Evolutionary conservation across 2,329 filamentous ascomycete species (phyloP).

Genomic region (Canariomyces notabilis): DNA sequence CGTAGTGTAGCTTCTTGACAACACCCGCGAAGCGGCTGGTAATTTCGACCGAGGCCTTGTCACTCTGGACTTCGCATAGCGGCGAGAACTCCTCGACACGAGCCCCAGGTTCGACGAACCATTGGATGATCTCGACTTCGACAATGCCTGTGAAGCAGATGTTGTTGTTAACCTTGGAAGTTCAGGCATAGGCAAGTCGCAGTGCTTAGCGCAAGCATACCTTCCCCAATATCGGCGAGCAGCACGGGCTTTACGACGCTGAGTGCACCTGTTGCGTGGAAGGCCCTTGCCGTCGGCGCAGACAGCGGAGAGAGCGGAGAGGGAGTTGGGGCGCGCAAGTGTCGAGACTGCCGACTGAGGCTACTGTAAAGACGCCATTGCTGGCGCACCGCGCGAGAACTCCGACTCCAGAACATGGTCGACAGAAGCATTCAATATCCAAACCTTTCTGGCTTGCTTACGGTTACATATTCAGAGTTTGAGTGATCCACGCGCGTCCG

Average conservation of each 20-base stretch:
- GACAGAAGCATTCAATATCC: conserved; percentile 9
- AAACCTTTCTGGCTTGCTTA: conserved; percentile 1
- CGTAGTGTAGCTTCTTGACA: conserved; percentile 94
- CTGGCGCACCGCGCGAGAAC: conserved; percentile 45
- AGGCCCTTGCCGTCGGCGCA: conserved; percentile 35
- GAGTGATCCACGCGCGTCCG: conserved; percentile 11
- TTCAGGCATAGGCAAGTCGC: neutral
- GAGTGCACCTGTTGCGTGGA: conserved; percentile 46
- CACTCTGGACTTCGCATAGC: conserved; percentile 95
- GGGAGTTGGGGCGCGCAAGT: conserved; percentile 22
- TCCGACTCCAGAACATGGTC: conserved; percentile 52
- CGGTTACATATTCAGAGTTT: conserved; percentile 14
- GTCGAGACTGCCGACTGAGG: conserved; percentile 30
- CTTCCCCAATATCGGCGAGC: conserved; percentile 82
- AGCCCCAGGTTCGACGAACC: conserved; percentile 96
- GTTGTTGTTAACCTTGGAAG: conserved; percentile 20
- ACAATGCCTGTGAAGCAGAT: conserved; percentile 67
- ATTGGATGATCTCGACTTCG: conserved; percentile 98
- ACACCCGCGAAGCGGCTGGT: conserved; percentile 93
- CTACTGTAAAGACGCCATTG: conserved; percentile 45
- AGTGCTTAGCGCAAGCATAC: conserved; percentile 37
- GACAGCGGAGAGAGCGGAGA: conserved; percentile 19
- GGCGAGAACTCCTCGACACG: conserved; percentile 97
- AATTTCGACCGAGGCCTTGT: conserved; percentile 88
- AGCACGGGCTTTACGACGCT: conserved; percentile 71